Evolutionary conservation across 129 eudicot species (phyloP).

Genomic region (Flaveria bidentis): DNA sequence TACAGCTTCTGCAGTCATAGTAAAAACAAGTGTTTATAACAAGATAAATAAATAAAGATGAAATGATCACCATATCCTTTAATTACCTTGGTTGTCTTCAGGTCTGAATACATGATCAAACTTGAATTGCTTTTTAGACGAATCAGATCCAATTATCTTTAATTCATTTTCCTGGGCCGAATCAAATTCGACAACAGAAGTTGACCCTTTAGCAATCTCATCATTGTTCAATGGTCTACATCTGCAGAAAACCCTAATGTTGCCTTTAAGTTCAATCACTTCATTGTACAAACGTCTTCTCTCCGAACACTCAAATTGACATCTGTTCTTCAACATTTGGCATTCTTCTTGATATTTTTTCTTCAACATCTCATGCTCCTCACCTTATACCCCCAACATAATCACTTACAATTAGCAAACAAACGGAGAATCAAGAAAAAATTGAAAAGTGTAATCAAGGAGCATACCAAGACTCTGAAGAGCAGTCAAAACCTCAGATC

Average conservation of each 20-base stretch:
- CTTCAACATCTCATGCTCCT: constrained; percentile 66
- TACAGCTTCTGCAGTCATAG: constrained; percentile 64
- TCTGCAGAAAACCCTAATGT: constrained; percentile 93
- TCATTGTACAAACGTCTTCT: constrained; percentile 80
- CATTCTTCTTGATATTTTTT: constrained; percentile 64
- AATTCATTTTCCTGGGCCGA: constrained; percentile 79
- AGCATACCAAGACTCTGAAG: constrained; percentile 70
- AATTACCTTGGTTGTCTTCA: constrained; percentile 83
- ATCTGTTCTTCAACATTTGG: constrained; percentile 58
- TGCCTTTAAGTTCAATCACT: constrained; percentile 94
- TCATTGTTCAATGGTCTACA: constrained; percentile 78
- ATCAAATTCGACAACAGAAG: constrained; percentile 69
- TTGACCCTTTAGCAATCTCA: constrained; percentile 67
- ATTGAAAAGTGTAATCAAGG: constrained; percentile 11
- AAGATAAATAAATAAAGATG: background rate
- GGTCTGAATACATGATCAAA: constrained; percentile 88
- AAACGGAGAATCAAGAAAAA: background rate
- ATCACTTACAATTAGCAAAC: constrained; percentile 12
- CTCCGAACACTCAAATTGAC: constrained; percentile 60
- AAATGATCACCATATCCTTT: background rate
- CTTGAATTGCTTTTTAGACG: constrained; percentile 79
- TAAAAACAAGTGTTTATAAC: constrained; percentile 13
- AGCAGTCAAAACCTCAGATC: constrained; percentile 60
- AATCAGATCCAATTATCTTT: constrained; percentile 65
- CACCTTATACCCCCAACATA: constrained; percentile 34